Base-by-base conservation (phyloP, 2,329 filamentous ascomycete genomes). In the Teratosphaeria epicoccoides region DNA sequence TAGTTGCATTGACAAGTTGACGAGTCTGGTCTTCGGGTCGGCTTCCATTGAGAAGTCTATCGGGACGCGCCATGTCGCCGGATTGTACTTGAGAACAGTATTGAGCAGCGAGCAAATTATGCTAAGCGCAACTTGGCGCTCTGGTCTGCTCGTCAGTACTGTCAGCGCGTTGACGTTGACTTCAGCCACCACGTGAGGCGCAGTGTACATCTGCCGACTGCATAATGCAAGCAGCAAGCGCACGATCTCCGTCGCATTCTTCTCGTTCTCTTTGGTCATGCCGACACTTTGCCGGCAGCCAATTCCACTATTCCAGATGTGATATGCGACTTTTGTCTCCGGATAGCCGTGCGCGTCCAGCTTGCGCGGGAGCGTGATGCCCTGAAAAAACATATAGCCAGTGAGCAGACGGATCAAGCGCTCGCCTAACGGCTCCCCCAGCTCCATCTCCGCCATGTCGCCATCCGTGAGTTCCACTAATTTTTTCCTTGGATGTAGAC, bases 301-400 rank as follows among this genome's bases (percentile, higher is more conserved):
- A 25, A 98, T 91, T 46, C 93, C 93, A 65, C 88, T 97, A 72
- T 96, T 89, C 93, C 93, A 98, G 66, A 98, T 97, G 50, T 88
- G 85, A 70, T 93, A 95, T 6, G 85, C 86, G 51, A 96, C 86
- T 67, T 93, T 59, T 17, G 58, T 51, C 25, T 63, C 59, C 3
- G 60, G 55, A 9, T 50, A 51, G 9, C 61, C 62, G n/a, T 62
- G 47, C 2, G 54, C 56, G 43, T 61, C 56, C n/a, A 59, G 26
- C 51, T 57, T 59, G 43, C 53, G 58, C 9, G 91, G 87, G 14
- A 96, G 78, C 0, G 91, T 95, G 63, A 98, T 85, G 51, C 89
- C 87, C 7, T 86, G 84, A 67, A 88, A 95, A 78, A 98, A 98
- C 43, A 97, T 77, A 49, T 97, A 73, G 64, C 96, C 90, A 53